phyloP scores from a whole-genome alignment of 73 alveolate genomes.

The Tetrahymena elliotti region DNA sequence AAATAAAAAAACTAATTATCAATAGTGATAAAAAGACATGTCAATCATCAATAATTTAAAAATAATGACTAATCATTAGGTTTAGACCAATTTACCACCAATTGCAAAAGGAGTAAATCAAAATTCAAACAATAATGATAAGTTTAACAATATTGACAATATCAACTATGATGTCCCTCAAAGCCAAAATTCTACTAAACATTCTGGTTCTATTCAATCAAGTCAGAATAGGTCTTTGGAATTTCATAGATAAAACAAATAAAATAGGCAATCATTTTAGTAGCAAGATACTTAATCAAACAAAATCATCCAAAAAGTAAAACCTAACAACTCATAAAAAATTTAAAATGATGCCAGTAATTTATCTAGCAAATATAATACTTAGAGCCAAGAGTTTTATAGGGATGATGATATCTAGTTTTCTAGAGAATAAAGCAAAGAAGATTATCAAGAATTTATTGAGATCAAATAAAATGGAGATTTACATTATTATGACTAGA shows the following conservation, averaged over 20 bases:
- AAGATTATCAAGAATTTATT: background rate
- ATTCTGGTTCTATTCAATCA: background rate
- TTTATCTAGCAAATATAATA: background rate
- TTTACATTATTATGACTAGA: background rate
- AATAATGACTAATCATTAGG: background rate
- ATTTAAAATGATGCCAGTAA: background rate
- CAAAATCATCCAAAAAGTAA: background rate
- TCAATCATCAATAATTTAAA: background rate
- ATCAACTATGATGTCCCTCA: background rate
- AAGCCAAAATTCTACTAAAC: background rate
- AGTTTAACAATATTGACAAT: background rate
- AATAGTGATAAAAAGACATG: background rate
- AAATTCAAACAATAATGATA: background rate
- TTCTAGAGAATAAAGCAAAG: background rate
- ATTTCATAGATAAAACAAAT: background rate
- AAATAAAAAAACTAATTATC: background rate
- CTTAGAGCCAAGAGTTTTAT: background rate
- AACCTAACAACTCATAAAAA: background rate
- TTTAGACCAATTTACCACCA: background rate
- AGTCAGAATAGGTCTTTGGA: background rate
- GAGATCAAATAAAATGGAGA: background rate
- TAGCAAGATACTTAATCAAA: too few species aligned
- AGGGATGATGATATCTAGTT: background rate
- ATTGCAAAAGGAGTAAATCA: background rate
- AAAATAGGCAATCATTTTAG: too few species aligned